phyloP scores from a whole-genome alignment of 2,329 filamentous ascomycete genomes.

The Pestalotiopsis fici region DNA sequence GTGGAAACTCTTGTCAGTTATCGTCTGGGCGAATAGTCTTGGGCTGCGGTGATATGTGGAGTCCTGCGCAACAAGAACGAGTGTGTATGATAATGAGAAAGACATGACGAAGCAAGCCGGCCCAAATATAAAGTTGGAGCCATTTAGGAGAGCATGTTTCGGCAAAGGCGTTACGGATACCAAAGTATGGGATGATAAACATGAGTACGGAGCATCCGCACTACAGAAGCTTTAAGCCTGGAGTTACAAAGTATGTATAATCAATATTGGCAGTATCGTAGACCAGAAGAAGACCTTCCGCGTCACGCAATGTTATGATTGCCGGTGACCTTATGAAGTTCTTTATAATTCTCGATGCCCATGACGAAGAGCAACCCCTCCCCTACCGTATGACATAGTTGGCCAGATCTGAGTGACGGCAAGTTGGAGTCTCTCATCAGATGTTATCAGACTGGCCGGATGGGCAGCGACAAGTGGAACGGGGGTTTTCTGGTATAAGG shows the following conservation, averaged over 20 bases:
- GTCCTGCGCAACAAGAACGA: background rate
- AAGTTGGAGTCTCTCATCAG: too few relatives aligned
- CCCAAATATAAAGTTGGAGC: background rate
- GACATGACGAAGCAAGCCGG: background rate
- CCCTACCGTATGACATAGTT: too few relatives aligned
- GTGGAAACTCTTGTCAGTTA: constrained; percentile 98
- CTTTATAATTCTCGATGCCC: too few relatives aligned
- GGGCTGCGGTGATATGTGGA: background rate
- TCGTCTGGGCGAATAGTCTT: constrained; percentile 51
- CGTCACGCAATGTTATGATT: too few relatives aligned
- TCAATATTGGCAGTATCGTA: background rate
- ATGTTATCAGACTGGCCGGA: too few relatives aligned
- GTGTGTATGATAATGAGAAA: background rate
- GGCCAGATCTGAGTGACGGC: too few relatives aligned
- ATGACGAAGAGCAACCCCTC: too few relatives aligned
- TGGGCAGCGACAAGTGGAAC: too few relatives aligned
- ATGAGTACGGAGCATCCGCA: background rate
- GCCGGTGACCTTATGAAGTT: too few relatives aligned
- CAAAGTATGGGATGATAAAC: background rate
- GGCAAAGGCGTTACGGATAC: background rate
- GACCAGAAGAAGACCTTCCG: too few relatives aligned
- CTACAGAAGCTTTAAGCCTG: background rate
- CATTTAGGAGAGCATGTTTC: background rate
- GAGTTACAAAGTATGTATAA: background rate
- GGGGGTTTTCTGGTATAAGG: too few relatives aligned